Evolutionary conservation across 208 protist genomes (phyloP).

Genomic region (Herpetomonas tarakana): DNA sequence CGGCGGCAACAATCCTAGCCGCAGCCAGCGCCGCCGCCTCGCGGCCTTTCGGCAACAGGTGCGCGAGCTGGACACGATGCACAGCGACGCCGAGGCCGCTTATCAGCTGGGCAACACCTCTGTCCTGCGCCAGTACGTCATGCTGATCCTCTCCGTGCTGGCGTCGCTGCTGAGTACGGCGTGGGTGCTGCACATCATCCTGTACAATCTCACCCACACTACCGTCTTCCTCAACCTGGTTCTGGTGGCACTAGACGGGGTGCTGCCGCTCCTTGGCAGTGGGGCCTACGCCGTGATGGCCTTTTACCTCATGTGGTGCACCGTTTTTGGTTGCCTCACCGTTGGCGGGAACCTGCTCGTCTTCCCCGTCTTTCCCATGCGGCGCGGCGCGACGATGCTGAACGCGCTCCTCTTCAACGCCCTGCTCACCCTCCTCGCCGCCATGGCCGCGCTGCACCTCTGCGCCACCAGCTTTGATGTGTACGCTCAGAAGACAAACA

Average conservation of each 20-base stretch:
- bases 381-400: constrained; percentile 87
- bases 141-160: constrained; percentile 36
- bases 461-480: constrained; percentile 77
- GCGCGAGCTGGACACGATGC: constrained; percentile 66
- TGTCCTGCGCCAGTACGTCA: constrained; percentile 42
- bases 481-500: constrained; percentile 63
- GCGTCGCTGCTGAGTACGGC: constrained; percentile 48
- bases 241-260: constrained; percentile 63
- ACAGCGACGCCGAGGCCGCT: constrained; percentile 66
- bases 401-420: constrained; percentile 95
- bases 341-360: constrained; percentile 68
- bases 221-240: constrained; percentile 74
- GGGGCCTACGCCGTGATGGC: constrained; percentile 81
- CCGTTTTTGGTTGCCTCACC: constrained; percentile 84
- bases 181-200: constrained; percentile 88
- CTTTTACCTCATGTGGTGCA: constrained; percentile 89
- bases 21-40: constrained; percentile 49
- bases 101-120: constrained; percentile 65
- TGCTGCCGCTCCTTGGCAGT: constrained; percentile 82
- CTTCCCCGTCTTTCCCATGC: constrained; percentile 72
- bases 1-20: constrained; percentile 13
- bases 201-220: constrained; percentile 66
- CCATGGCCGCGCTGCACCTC: constrained; percentile 89
- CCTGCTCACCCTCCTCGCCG: constrained; percentile 82
- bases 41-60: constrained; percentile 71